Base-by-base conservation (phyloP, 1,139 yeast species). In the Sugiyamaella neomexicana region DNA sequence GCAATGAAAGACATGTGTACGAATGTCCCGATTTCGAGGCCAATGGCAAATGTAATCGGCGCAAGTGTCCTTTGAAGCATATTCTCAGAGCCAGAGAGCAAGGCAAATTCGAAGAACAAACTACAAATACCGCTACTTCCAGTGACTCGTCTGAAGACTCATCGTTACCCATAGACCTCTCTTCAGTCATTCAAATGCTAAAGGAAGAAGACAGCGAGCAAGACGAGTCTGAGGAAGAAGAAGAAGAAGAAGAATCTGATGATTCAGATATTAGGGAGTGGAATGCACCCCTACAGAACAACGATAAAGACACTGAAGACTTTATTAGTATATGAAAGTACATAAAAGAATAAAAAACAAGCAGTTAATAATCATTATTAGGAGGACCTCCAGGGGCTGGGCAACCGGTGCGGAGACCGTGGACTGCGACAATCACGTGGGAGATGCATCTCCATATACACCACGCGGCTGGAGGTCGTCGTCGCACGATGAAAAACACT, bases 1-100 rank as follows among this genome's bases (percentile, higher is more conserved):
- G 95, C 67, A 75, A 78, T 5, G 76, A 80, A 55, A 69, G 79
- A 41, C 96, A 87, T 67, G 71, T 73, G 9, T 78, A 75, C 62
- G 81, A 80, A 55, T 87, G 95, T 68, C 95, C 95, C 0, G 93
- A 86, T 64, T 81, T 77, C 61, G 85, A 81, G 59, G 83, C 81
- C 58, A 72, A 74, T 17, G 86, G 86, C 12, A 65, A 62, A 17
- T 87, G 95, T 68, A 74, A 80, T 0, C 69, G 80, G 55, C 68
- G 64, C 23, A 65, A 70, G 16, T 85, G 90, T 63, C 67, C 71
- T 23, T 69, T 85, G 45, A 67, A 66, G 42, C 90, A 85, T 66
- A 69, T 73, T 10, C 62, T 61, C 10, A 59, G 60, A 53, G 67
- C 60, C 61, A 60, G 65, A 67, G 57, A 58, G 60, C 46, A 45